Conservation (phyloP, 2,329 filamentous ascomycete genomes). For the Phoma sp. region DNA sequence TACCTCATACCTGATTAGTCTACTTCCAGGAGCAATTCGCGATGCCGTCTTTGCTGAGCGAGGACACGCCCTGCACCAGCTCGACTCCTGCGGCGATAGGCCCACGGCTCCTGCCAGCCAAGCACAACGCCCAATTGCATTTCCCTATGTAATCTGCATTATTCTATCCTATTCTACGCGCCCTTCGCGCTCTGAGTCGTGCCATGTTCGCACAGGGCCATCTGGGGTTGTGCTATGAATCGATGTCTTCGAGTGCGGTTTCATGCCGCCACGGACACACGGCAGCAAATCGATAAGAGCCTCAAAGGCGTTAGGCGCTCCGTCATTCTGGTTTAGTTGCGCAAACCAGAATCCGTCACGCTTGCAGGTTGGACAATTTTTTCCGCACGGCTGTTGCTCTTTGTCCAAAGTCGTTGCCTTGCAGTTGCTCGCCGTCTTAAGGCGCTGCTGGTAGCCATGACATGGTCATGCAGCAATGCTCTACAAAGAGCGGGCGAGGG, state of each 20-base stretch:
- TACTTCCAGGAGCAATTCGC: slow-evolving; percentile 4
- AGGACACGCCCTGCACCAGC: slow-evolving; percentile 21
- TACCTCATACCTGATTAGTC: neutral
- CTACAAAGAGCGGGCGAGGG: neutral
- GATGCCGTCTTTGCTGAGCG: slow-evolving; percentile 21
- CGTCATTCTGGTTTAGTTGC: slow-evolving; percentile 11
- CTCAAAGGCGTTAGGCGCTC: slow-evolving; percentile 19
- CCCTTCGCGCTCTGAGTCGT: slow-evolving; percentile 27
- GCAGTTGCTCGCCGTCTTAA: neutral
- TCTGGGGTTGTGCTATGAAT: slow-evolving; percentile 13
- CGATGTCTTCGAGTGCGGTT: slow-evolving; percentile 14
- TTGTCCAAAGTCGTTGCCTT: neutral
- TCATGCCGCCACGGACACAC: slow-evolving; percentile 20
- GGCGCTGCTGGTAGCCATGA: neutral
- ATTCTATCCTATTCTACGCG: slow-evolving; percentile 20
- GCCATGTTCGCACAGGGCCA: slow-evolving; percentile 8
- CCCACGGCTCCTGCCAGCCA: slow-evolving; percentile 18
- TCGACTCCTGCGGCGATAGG: slow-evolving; percentile 14
- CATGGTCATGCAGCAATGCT: neutral
- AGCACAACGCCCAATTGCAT: slow-evolving; percentile 24
- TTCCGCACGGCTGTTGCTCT: neutral
- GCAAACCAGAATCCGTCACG: slow-evolving; percentile 9
- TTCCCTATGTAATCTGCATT: slow-evolving; percentile 24
- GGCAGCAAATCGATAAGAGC: slow-evolving; percentile 31
- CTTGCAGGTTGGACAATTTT: slow-evolving; percentile 5